Percentiles rank a stretch among this genome's conserved stretches.
Evolutionary conservation across 2,329 filamentous ascomycete species (phyloP).

Genomic region (Cordyceps farinosa): DNA sequence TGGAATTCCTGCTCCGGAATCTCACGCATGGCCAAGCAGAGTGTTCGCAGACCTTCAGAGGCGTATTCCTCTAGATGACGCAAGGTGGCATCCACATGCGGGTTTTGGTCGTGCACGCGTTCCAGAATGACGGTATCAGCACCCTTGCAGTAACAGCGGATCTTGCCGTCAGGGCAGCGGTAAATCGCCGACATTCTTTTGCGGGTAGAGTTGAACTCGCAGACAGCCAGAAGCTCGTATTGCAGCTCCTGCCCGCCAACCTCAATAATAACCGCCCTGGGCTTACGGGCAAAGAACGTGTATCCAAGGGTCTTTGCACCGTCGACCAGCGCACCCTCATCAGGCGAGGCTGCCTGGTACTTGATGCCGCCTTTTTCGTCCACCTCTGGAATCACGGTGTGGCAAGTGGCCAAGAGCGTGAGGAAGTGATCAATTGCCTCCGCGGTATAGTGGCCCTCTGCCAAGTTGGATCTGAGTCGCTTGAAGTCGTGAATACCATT

Average conservation of each 20-base stretch:
- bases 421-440: slow-evolving; percentile 74
- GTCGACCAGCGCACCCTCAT: slow-evolving; percentile 94
- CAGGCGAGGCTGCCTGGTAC: slow-evolving; percentile 95
- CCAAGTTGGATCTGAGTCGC: slow-evolving; percentile 65
- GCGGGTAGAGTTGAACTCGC: slow-evolving; percentile 90
- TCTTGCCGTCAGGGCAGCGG: slow-evolving; percentile 91
- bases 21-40: slow-evolving; percentile 93
- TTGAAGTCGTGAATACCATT: slow-evolving; percentile 83
- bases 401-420: slow-evolving; percentile 80
- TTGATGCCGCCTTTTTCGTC: slow-evolving; percentile 82
- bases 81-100: slow-evolving; percentile 83
- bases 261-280: slow-evolving; percentile 79
- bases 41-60: slow-evolving; percentile 87
- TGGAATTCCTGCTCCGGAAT: slow-evolving; percentile 83
- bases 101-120: slow-evolving; percentile 77
- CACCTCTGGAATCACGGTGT: slow-evolving; percentile 94
- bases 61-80: slow-evolving; percentile 98
- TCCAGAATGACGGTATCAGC: slow-evolving; percentile 97
- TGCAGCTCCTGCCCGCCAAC: slow-evolving; percentile 69
- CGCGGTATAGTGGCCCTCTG: slow-evolving; percentile 48
- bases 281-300: slow-evolving; percentile 85
- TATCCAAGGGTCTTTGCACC: slow-evolving; percentile 85
- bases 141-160: slow-evolving; percentile 91
- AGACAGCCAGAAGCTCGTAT: slow-evolving; percentile 92
- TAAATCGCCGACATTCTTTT: slow-evolving; percentile 99